Evolutionary conservation across 805 yeast genomes (phyloP).

Genomic region (Saccharomycopsis amapae): DNA sequence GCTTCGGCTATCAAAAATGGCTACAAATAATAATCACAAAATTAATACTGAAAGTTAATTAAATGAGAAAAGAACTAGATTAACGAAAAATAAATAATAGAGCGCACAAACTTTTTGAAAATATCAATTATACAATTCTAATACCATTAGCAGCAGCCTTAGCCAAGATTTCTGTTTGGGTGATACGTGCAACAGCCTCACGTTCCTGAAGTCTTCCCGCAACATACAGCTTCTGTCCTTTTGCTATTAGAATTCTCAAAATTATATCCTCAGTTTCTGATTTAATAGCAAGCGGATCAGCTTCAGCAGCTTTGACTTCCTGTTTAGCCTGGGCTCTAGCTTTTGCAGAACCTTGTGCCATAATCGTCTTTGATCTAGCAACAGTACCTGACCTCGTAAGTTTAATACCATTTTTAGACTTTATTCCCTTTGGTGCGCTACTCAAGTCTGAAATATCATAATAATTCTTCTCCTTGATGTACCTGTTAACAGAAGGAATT

Average conservation of each 20-base stretch:
- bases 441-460: slow-evolving; percentile 29
- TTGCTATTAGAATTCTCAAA: slow-evolving; percentile 60
- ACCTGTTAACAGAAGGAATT: slow-evolving; percentile 45
- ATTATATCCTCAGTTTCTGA: slow-evolving; percentile 57
- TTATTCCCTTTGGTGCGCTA: slow-evolving; percentile 5
- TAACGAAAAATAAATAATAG: not conserved
- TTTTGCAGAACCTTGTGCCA: slow-evolving; percentile 62
- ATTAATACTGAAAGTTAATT: not conserved
- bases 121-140: slow-evolving; percentile 6
- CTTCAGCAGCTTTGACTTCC: slow-evolving; percentile 38
- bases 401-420: slow-evolving; percentile 6
- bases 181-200: slow-evolving; percentile 47
- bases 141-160: slow-evolving; percentile 29
- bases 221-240: slow-evolving; percentile 47
- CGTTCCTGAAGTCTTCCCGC: slow-evolving; percentile 53
- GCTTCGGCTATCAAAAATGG: too few species aligned
- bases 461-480: slow-evolving; percentile 42
- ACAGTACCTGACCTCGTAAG: slow-evolving; percentile 40
- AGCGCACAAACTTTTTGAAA: not conserved
- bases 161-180: slow-evolving; percentile 46
- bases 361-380: slow-evolving; percentile 58
- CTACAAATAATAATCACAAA: not conserved
- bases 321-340: slow-evolving; percentile 42
- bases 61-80: not conserved
- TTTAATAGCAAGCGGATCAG: slow-evolving; percentile 35